Conservation (phyloP, 2,329 filamentous ascomycete genomes). For the Colletotrichum euphorbiae region DNA sequence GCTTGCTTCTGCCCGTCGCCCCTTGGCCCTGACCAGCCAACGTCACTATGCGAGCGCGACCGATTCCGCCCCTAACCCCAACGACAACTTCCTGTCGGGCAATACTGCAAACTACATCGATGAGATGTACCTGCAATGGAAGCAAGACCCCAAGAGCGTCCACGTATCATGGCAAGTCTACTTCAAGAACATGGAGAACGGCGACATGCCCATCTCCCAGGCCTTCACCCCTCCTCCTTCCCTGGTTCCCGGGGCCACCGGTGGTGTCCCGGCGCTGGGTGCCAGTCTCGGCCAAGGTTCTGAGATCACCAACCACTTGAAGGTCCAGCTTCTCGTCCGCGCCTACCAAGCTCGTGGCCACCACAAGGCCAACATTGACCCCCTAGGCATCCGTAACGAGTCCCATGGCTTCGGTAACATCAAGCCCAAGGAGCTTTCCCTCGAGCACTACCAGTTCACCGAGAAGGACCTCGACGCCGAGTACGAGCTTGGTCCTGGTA, state of each 20-base stretch:
- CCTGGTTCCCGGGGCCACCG: slow-evolving; percentile 84
- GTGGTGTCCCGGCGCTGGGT: slow-evolving; percentile 79
- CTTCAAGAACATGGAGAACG: slow-evolving; percentile 99
- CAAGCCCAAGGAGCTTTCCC: slow-evolving; percentile 90
- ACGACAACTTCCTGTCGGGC: slow-evolving; percentile 95
- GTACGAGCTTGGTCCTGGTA: slow-evolving; percentile 92
- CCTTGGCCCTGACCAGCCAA: slow-evolving; percentile 62
- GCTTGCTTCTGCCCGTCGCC: slow-evolving; percentile 60
- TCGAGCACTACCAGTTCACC: slow-evolving; percentile 94
- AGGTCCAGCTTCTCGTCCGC: slow-evolving; percentile 96
- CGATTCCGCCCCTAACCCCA: slow-evolving; percentile 76
- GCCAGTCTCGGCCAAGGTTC: slow-evolving; percentile 76
- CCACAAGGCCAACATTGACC: slow-evolving; percentile 98
- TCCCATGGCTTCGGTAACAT: slow-evolving; percentile 85
- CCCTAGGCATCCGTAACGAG: slow-evolving; percentile 91
- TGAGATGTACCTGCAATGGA: slow-evolving; percentile 99
- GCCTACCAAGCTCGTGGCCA: slow-evolving; percentile 98
- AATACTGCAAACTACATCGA: slow-evolving; percentile 99
- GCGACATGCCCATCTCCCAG: slow-evolving; percentile 96
- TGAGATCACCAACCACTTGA: slow-evolving; percentile 94
- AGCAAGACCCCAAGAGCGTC: slow-evolving; percentile 89
- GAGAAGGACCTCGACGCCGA: slow-evolving; percentile 94
- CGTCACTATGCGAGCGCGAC: slow-evolving; percentile 67
- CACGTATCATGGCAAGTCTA: slow-evolving; percentile 99
- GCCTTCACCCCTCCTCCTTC: slow-evolving; percentile 97